Evolutionary conservation across 208 protist species (phyloP).

Genomic region (Trypanosoma caninum): DNA sequence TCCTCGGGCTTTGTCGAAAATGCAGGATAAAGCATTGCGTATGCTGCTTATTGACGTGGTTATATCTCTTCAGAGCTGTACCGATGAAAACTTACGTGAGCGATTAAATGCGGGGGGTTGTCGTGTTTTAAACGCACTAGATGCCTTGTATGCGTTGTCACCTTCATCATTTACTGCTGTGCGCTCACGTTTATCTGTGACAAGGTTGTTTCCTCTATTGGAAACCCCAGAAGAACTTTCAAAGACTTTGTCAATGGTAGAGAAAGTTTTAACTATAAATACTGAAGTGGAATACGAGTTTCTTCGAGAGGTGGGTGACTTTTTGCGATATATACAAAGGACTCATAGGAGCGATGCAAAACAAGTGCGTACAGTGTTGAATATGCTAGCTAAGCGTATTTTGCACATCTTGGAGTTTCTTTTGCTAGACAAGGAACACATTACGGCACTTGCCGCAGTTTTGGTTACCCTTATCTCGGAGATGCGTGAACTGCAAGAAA

Average conservation of each 20-base stretch:
- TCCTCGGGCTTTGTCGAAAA: neutral
- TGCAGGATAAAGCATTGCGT: slow-evolving; percentile 1
- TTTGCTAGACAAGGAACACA: neutral
- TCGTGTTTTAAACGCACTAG: slow-evolving; percentile 5
- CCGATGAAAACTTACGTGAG: neutral
- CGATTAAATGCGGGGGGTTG: neutral
- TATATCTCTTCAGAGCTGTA: neutral
- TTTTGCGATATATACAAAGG: slow-evolving; percentile 11
- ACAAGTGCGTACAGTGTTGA: neutral
- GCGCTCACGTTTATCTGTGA: slow-evolving; percentile 7
- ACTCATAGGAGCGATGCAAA: neutral
- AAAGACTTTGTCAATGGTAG: slow-evolving; percentile 8
- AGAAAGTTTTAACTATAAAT: neutral
- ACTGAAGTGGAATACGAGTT: neutral
- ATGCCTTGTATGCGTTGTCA: neutral
- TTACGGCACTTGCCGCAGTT: neutral
- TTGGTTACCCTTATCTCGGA: neutral
- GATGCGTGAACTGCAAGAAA: slow-evolving; percentile 2
- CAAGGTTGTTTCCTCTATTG: slow-evolving; percentile 7
- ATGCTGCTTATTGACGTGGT: slow-evolving; percentile 11
- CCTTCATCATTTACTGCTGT: neutral
- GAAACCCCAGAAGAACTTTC: slow-evolving; percentile 10
- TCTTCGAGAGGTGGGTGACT: slow-evolving; percentile 14
- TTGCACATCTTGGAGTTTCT: neutral
- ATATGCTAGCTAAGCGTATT: neutral